These are phyloP conservation scores for Amanita phalloides DNA, from an alignment of 768 basidiomycete species.

Conservation along the genomic window DNA sequence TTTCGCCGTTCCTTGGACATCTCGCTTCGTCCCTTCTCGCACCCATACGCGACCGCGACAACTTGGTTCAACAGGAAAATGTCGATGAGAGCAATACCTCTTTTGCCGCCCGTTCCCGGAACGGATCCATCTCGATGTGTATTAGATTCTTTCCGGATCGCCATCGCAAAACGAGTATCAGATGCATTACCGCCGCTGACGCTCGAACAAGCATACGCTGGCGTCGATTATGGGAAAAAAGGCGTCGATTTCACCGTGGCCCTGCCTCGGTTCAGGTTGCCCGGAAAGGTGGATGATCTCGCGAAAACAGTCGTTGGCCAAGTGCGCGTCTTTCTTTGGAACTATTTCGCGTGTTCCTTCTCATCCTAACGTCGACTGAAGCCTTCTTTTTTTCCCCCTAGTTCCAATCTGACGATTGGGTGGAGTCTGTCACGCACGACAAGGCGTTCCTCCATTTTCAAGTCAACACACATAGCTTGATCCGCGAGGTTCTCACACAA, in stretches of 20 bases:
- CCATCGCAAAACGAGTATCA: conserved; percentile 64
- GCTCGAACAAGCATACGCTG: conserved; percentile 70
- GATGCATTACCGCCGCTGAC: conserved; percentile 53
- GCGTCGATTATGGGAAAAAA: conserved; percentile 87
- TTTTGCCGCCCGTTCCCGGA: conserved; percentile 22
- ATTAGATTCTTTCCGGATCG: conserved; percentile 71
- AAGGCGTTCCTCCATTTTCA: conserved; percentile 81
- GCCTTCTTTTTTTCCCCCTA: conserved; percentile 17
- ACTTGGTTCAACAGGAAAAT: conserved; percentile 8
- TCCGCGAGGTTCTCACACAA: conserved; percentile 58
- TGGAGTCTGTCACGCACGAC: conserved; percentile 58
- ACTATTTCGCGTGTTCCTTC: conserved; percentile 14
- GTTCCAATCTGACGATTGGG: conserved; percentile 80
- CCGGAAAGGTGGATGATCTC: conserved; percentile 72
- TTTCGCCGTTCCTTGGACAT: conserved; percentile 6
- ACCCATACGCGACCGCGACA: conserved; percentile 5
- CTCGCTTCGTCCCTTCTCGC: background rate
- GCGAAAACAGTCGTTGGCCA: conserved; percentile 64
- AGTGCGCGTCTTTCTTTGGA: conserved; percentile 24
- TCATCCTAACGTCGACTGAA: conserved; percentile 1
- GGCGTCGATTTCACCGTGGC: conserved; percentile 91
- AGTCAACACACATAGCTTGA: conserved; percentile 52
- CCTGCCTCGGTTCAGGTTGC: conserved; percentile 80
- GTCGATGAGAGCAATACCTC: conserved; percentile 14
- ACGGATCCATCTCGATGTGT: conserved; percentile 58